phyloP scores from a whole-genome alignment of 257 asterid species.

The Salvia miltiorrhiza region DNA sequence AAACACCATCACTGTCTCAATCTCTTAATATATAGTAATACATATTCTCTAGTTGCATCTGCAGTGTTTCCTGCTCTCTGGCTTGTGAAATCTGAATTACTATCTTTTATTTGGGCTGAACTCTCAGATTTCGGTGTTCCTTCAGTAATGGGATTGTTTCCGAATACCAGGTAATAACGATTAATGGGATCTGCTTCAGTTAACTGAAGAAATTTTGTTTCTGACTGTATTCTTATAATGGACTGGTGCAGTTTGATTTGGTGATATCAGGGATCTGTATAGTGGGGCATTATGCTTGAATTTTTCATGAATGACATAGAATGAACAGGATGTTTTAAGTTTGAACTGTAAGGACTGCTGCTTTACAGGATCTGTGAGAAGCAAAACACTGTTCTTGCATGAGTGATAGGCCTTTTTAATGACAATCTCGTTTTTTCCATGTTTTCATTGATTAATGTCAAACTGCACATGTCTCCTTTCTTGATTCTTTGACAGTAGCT shows the following conservation, averaged over 20 bases:
- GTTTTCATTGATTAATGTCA: no score
- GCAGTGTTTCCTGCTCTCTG: background rate
- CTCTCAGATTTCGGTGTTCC: background rate
- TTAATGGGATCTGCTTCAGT: background rate
- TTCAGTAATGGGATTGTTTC: background rate
- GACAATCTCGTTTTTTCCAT: no score
- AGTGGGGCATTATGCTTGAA: background rate
- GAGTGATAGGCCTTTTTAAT: no score
- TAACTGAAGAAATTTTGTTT: background rate
- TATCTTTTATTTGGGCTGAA: background rate
- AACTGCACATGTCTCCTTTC: no score
- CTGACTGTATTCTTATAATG: no score
- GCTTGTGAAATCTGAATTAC: background rate
- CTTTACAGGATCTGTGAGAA: no score
- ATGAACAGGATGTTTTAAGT: background rate
- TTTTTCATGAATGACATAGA: background rate
- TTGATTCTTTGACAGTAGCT: no score
- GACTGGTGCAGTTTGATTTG: background rate
- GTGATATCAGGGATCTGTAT: background rate
- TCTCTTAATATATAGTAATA: background rate
- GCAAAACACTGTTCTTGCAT: no score
- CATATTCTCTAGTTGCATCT: background rate
- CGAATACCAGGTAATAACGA: background rate
- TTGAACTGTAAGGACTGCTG: background rate
- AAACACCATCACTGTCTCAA: background rate